These are phyloP conservation scores for Didymella glomerata DNA, from an alignment of 2,329 filamentous ascomycete genomes.

Conservation along the genomic window DNA sequence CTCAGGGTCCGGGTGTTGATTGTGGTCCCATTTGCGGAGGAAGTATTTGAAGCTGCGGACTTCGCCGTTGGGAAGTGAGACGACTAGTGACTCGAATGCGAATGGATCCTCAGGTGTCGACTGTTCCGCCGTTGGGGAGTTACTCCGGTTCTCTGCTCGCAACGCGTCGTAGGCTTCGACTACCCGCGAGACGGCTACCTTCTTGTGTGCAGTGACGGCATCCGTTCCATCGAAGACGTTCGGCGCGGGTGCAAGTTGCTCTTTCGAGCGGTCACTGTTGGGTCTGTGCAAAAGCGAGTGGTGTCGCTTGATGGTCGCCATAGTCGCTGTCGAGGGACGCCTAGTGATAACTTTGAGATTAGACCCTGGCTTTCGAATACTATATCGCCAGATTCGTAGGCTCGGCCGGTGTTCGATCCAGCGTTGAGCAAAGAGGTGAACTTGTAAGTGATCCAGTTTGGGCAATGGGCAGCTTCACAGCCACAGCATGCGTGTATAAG, in stretches of 20 bases:
- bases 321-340: slow-evolving; percentile 16
- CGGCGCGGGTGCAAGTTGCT: slow-evolving; percentile 1
- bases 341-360: slow-evolving; percentile 12
- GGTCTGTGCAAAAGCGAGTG: slow-evolving; percentile 21
- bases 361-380: slow-evolving; percentile 15
- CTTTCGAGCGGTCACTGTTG: slow-evolving; percentile 17
- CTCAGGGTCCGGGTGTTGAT: slow-evolving; percentile 24
- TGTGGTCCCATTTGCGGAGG: slow-evolving; percentile 31
- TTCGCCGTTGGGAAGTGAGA: slow-evolving; percentile 30
- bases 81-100: slow-evolving; percentile 24
- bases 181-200: slow-evolving; percentile 20
- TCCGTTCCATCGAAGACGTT: slow-evolving; percentile 20
- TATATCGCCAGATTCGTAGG: slow-evolving; percentile 23
- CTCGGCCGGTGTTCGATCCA: slow-evolving; percentile 23
- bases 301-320: slow-evolving; percentile 22
- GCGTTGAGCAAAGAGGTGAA: slow-evolving; percentile 21
- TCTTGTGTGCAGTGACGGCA: slow-evolving; percentile 17
- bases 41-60: slow-evolving; percentile 35
- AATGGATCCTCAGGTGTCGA: slow-evolving; percentile 25
- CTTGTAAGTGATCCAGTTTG: slow-evolving; percentile 24
- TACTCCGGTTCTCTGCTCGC: slow-evolving; percentile 15
- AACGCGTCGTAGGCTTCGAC: slow-evolving; percentile 23
- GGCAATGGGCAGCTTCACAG: slow-evolving; percentile 10
- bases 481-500: slow-evolving; percentile 16
- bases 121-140: slow-evolving; percentile 16